A percentile compares a stretch with the other conserved stretches of the same genome.
These are phyloP conservation scores for Beauveria australis DNA, from an alignment of 2,329 filamentous ascomycete genomes.

Conservation along the genomic window DNA sequence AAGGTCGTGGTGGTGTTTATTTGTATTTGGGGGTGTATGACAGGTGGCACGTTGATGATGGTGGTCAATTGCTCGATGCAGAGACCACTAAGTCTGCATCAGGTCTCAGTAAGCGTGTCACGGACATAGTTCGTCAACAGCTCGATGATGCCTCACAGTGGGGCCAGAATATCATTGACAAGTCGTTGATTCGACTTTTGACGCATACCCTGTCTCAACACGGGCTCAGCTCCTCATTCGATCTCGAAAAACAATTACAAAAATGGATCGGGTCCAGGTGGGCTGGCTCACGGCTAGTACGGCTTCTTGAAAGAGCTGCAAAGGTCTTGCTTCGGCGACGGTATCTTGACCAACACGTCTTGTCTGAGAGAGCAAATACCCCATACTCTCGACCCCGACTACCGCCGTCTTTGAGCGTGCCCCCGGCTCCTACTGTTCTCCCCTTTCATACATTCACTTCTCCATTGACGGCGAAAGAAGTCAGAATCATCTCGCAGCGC, in stretches of 20 bases:
- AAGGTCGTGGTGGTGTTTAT: slow-evolving; percentile 76
- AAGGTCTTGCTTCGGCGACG: slow-evolving; percentile 71
- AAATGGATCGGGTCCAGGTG: slow-evolving; percentile 68
- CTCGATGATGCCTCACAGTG: slow-evolving; percentile 77
- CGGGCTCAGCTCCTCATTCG: slow-evolving; percentile 26
- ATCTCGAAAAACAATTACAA: slow-evolving; percentile 33
- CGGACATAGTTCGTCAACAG: slow-evolving; percentile 84
- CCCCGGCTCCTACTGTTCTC: slow-evolving; percentile 84
- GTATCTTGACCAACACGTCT: slow-evolving; percentile 76
- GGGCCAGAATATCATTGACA: slow-evolving; percentile 65
- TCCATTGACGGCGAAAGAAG: slow-evolving; percentile 81
- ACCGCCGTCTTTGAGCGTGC: slow-evolving; percentile 65
- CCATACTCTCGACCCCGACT: slow-evolving; percentile 67
- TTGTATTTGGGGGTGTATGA: slow-evolving; percentile 68
- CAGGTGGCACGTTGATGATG: slow-evolving; percentile 85
- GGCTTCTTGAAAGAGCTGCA: slow-evolving; percentile 78
- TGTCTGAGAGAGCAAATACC: slow-evolving; percentile 40
- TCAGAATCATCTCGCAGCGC: slow-evolving; percentile 87
- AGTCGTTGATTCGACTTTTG: slow-evolving; percentile 43
- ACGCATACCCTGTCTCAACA: slow-evolving; percentile 36
- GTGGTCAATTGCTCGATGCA: slow-evolving; percentile 74
- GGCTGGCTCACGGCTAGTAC: slow-evolving; percentile 80
- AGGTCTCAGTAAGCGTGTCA: slow-evolving; percentile 84
- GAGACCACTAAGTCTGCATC: slow-evolving; percentile 50
- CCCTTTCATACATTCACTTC: slow-evolving; percentile 98